phyloP scores from a whole-genome alignment of 2,329 filamentous ascomycete genomes.

The Pyricularia sp. region DNA sequence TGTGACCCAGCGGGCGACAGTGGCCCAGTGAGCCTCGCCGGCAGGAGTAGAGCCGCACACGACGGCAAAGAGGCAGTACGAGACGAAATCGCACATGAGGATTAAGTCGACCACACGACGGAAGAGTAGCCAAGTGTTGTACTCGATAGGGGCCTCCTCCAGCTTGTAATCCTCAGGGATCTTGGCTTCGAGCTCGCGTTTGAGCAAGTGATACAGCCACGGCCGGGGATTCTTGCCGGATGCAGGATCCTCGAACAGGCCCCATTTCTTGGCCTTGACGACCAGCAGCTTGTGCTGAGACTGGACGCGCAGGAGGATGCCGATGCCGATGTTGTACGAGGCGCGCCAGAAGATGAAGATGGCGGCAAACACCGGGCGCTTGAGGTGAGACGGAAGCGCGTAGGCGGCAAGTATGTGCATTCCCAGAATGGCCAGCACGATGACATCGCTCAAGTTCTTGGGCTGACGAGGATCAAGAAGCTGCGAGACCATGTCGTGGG shows the following conservation, averaged over 20 bases:
- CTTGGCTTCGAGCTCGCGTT: slow-evolving; percentile 85
- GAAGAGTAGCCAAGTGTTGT: slow-evolving; percentile 98
- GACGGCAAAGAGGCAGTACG: slow-evolving; percentile 90
- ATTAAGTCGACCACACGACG: slow-evolving; percentile 91
- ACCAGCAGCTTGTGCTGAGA: slow-evolving; percentile 80
- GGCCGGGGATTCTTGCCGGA: slow-evolving; percentile 75
- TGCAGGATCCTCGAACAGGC: slow-evolving; percentile 72
- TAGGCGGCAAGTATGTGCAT: slow-evolving; percentile 64
- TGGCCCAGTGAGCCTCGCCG: slow-evolving; percentile 57
- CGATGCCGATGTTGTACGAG: slow-evolving; percentile 89
- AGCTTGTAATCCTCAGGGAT: slow-evolving; percentile 90
- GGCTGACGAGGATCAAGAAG: slow-evolving; percentile 86
- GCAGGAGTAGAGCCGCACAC: slow-evolving; percentile 67
- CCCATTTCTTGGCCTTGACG: slow-evolving; percentile 73
- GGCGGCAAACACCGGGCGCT: slow-evolving; percentile 65
- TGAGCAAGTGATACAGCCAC: slow-evolving; percentile 69
- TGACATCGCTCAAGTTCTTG: slow-evolving; percentile 79
- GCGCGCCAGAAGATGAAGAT: slow-evolving; percentile 88
- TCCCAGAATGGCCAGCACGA: slow-evolving; percentile 67
- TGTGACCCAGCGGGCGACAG: slow-evolving; percentile 60
- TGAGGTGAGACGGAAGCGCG: slow-evolving; percentile 53
- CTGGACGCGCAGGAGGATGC: slow-evolving; percentile 75
- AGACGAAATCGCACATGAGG: slow-evolving; percentile 96
- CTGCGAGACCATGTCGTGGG: slow-evolving; percentile 98
- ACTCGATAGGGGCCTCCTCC: slow-evolving; percentile 85